Conservation (phyloP, 805 yeast genomes). For the Saturnispora sekii region DNA sequence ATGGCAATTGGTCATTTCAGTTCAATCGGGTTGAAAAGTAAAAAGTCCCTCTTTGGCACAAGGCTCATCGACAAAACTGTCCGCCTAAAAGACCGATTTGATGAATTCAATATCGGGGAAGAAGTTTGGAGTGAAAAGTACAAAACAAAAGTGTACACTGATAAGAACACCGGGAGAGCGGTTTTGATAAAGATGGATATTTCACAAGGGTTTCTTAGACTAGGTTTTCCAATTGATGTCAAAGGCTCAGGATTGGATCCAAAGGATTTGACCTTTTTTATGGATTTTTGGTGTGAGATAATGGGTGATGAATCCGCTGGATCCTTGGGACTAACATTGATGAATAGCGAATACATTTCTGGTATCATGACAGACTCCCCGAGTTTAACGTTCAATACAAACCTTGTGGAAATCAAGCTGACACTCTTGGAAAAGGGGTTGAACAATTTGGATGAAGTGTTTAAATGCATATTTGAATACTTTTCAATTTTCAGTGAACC, state of each 20-base stretch:
- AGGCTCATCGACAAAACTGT: not conserved
- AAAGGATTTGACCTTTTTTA: constrained; percentile 24
- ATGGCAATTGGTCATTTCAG: constrained; percentile 37
- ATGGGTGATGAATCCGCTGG: constrained; percentile 54
- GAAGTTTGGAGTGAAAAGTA: constrained; percentile 18
- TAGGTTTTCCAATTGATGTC: constrained; percentile 27
- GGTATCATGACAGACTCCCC: constrained; percentile 31
- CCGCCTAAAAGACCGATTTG: not conserved
- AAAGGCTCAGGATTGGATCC: constrained; percentile 7
- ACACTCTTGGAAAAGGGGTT: constrained; percentile 39
- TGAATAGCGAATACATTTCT: constrained; percentile 27
- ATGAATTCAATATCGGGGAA: constrained; percentile 8
- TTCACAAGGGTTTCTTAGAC: not conserved
- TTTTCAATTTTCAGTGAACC: constrained; percentile 13
- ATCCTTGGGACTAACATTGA: constrained; percentile 37
- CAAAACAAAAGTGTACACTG: constrained; percentile 19
- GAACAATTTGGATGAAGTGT: constrained; percentile 26
- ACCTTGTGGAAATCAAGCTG: constrained; percentile 38
- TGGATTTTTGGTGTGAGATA: constrained; percentile 43
- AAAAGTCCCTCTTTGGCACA: not conserved
- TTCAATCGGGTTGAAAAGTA: constrained; percentile 19
- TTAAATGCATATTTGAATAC: constrained; percentile 28
- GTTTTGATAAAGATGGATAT: constrained; percentile 35
- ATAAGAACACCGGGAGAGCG: constrained; percentile 17
- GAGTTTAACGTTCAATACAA: constrained; percentile 13